These are phyloP conservation scores for Meira miltonrushii DNA, from an alignment of 1,284 basidiomycete genomes.

Conservation along the genomic window DNA sequence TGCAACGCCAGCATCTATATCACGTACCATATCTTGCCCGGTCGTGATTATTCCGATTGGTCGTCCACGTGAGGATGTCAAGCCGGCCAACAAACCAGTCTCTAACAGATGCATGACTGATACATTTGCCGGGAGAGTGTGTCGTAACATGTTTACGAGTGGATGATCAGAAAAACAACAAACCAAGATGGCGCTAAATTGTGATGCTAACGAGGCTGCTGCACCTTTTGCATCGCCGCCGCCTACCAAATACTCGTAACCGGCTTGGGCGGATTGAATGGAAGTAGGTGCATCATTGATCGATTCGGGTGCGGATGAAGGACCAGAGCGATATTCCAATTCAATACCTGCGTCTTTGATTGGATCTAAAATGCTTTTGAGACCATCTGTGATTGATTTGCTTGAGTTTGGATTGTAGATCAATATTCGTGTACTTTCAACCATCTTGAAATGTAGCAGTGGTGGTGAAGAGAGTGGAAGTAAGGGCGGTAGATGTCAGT, in stretches of 20 bases:
- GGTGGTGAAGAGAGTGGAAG: too few species aligned
- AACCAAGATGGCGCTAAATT: conserved; percentile 21
- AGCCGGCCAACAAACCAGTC: conserved; percentile 24
- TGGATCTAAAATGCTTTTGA: background rate
- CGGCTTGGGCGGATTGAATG: conserved; percentile 28
- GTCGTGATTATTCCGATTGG: conserved; percentile 40
- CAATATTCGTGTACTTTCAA: background rate
- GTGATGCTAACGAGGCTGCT: background rate
- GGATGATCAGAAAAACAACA: conserved; percentile 42
- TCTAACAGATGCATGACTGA: conserved; percentile 31
- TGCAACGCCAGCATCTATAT: conserved; percentile 30
- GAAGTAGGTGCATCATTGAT: conserved; percentile 25
- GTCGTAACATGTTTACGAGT: conserved; percentile 24
- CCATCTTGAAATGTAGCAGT: conserved; percentile 1
- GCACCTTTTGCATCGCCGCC: background rate
- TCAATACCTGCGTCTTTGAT: background rate
- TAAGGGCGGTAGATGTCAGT: too few species aligned
- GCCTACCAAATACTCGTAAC: background rate
- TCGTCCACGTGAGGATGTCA: background rate
- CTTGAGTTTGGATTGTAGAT: conserved; percentile 16
- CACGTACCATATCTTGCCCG: conserved; percentile 22
- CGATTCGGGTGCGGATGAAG: conserved; percentile 17
- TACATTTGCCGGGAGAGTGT: conserved; percentile 8
- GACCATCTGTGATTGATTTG: conserved; percentile 1
- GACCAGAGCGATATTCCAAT: conserved; percentile 22